A percentile compares a stretch with the other conserved stretches of the same genome.
Conservation (phyloP, 805 yeast genomes). For the Schwanniomyces pseudopolymorphus region DNA sequence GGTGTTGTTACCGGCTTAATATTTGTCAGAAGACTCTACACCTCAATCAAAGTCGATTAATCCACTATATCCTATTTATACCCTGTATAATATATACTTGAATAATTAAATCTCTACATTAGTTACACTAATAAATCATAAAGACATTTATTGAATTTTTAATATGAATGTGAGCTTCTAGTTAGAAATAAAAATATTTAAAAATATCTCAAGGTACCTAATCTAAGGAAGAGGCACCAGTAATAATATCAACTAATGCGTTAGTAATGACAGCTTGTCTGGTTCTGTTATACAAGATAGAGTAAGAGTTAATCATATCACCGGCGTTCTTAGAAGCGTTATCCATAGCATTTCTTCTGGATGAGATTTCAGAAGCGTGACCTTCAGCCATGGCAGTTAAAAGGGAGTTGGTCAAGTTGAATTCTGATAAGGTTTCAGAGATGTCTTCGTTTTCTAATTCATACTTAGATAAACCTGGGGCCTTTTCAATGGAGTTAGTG, state of each 20-base stretch:
- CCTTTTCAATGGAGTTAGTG: slow-evolving; percentile 69
- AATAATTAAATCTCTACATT: neutral
- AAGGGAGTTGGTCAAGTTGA: slow-evolving; percentile 85
- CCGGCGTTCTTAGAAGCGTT: slow-evolving; percentile 99
- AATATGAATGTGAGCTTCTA: slow-evolving; percentile 1
- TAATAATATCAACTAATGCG: slow-evolving; percentile 98
- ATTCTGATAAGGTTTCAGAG: slow-evolving; percentile 76
- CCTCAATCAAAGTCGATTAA: slow-evolving; percentile 57
- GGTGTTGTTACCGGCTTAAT: slow-evolving; percentile 66
- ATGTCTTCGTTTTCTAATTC: slow-evolving; percentile 69
- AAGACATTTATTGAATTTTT: slow-evolving; percentile 4
- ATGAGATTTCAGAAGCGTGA: slow-evolving; percentile 95
- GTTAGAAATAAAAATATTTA: slow-evolving; percentile 2
- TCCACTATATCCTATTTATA: slow-evolving; percentile 17
- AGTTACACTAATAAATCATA: slow-evolving; percentile 1
- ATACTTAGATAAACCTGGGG: slow-evolving; percentile 83
- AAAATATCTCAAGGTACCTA: slow-evolving; percentile 30
- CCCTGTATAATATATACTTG: neutral
- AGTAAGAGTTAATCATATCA: slow-evolving; percentile 95
- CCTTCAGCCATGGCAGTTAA: slow-evolving; percentile 95
- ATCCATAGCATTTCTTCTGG: slow-evolving; percentile 99
- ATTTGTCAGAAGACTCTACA: slow-evolving; percentile 63
- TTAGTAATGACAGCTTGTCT: slow-evolving; percentile 99
- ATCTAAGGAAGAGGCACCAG: slow-evolving; percentile 99
- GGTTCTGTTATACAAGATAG: slow-evolving; percentile 98